phyloP scores from a whole-genome alignment of 164 flowering plant species.

The Annona cherimola region DNA sequence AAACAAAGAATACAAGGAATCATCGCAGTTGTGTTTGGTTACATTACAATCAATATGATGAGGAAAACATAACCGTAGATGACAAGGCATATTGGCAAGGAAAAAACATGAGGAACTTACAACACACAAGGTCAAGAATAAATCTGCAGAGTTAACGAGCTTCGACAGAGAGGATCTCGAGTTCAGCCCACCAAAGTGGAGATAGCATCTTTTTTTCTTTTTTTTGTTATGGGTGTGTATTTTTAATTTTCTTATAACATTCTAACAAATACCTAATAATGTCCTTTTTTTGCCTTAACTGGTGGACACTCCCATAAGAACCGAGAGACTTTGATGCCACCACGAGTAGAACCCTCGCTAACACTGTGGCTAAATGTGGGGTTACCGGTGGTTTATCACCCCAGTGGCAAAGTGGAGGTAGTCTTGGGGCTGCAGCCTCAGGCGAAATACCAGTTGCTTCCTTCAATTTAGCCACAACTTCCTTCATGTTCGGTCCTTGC shows the following conservation, averaged over 20 bases:
- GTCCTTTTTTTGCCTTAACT: too few relatives aligned
- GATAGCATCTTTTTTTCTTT: too few relatives aligned
- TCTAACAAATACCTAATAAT: too few relatives aligned
- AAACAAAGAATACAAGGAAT: constrained; percentile 7
- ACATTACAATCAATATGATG: constrained; percentile 8
- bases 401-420: constrained; percentile 41
- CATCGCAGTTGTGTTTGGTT: background rate
- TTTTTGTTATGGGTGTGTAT: too few relatives aligned
- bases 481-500: constrained; percentile 69
- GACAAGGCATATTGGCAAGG: constrained; percentile 5
- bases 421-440: constrained; percentile 69
- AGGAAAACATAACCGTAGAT: constrained; percentile 7
- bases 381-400: too few relatives aligned
- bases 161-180: constrained; percentile 77
- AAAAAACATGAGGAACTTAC: constrained; percentile 11
- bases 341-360: too few relatives aligned
- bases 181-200: constrained; percentile 93
- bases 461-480: constrained; percentile 45
- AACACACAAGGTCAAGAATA: background rate
- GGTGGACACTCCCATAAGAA: too few relatives aligned
- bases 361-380: too few relatives aligned
- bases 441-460: constrained; percentile 59
- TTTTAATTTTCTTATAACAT: too few relatives aligned
- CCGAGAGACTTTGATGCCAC: too few relatives aligned
- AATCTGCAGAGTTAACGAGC: constrained; percentile 30